Percentiles rank a stretch among this genome's conserved stretches.
Evolutionary conservation across 257 asterid genomes (phyloP).

Genomic region (Solanum sparsipilum): DNA sequence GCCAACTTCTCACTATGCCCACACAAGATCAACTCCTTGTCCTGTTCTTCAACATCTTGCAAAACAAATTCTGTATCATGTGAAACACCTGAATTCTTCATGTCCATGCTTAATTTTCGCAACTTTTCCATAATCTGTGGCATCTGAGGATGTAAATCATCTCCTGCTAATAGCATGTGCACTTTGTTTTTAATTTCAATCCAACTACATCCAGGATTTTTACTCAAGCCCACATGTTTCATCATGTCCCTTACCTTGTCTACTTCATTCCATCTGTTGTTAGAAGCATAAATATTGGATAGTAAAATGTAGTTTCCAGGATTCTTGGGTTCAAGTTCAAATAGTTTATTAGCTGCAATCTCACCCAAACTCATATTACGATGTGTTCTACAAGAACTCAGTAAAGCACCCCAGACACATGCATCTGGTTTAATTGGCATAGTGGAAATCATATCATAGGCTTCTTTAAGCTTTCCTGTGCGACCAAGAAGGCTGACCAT

Average conservation of each 20-base stretch:
- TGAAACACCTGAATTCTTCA: conserved; percentile 62
- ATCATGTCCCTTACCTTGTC: conserved; percentile 57
- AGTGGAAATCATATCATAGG: conserved; percentile 46
- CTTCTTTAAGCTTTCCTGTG: conserved; percentile 79
- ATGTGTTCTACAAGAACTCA: conserved; percentile 76
- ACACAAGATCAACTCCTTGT: conserved; percentile 76
- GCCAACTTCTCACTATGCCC: conserved; percentile 96
- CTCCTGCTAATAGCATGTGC: conserved; percentile 86
- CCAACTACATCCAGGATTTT: conserved; percentile 96
- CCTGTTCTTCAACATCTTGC: conserved; percentile 95
- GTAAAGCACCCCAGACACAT: conserved; percentile 89
- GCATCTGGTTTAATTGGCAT: conserved; percentile 85
- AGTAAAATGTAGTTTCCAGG: conserved; percentile 74
- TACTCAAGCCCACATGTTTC: conserved; percentile 57
- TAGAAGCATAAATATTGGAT: conserved; percentile 82
- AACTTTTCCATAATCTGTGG: conserved; percentile 47
- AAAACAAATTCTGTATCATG: conserved; percentile 57
- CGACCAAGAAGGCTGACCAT: conserved; percentile 82
- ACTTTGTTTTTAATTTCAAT: conserved; percentile 78
- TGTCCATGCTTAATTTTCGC: conserved; percentile 40
- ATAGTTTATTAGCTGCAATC: conserved; percentile 64
- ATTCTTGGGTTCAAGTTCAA: conserved; percentile 67
- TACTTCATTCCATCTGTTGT: conserved; percentile 66
- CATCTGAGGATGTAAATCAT: conserved; percentile 73
- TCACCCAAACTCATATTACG: conserved; percentile 55